A percentile compares a stretch with the other conserved stretches of the same genome.
phyloP scores from a whole-genome alignment of 805 yeast genomes.

The Cyberlindnera amylophila region DNA sequence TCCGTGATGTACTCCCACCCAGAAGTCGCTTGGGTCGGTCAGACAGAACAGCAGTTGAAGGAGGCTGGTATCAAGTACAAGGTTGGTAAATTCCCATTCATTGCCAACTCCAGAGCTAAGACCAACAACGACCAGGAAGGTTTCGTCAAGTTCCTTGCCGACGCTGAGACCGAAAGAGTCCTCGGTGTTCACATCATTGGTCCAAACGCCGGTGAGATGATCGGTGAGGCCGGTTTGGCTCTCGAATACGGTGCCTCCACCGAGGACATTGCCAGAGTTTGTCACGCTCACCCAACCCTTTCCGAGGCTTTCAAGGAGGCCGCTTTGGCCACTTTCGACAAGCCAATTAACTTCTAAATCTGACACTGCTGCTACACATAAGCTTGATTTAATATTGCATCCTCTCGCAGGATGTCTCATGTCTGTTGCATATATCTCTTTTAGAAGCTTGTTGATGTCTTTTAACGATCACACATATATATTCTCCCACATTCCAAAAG shows the following conservation, averaged over 20 bases:
- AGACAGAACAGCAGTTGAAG: slow-evolving; percentile 91
- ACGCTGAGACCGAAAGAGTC: slow-evolving; percentile 94
- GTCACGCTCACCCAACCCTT: slow-evolving; percentile 98
- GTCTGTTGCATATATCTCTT: no score
- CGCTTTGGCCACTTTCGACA: slow-evolving; percentile 85
- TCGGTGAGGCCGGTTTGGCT: slow-evolving; percentile 97
- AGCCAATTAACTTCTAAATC: slow-evolving; percentile 78
- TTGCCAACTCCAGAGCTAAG: slow-evolving; percentile 99
- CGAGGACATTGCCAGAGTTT: slow-evolving; percentile 95
- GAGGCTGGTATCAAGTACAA: slow-evolving; percentile 88
- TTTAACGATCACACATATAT: neutral
- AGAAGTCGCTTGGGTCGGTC: slow-evolving; percentile 99
- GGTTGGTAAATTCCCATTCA: slow-evolving; percentile 96
- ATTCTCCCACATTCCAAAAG: neutral
- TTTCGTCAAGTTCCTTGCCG: slow-evolving; percentile 91
- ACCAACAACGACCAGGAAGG: slow-evolving; percentile 97
- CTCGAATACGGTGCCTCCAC: slow-evolving; percentile 98
- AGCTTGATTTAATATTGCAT: no score
- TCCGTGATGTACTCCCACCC: slow-evolving; percentile 99
- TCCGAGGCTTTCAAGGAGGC: slow-evolving; percentile 99
- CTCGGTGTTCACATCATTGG: slow-evolving; percentile 97
- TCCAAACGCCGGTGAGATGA: slow-evolving; percentile 99
- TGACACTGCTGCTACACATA: neutral
- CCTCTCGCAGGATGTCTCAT: no score
- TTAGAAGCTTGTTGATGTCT: neutral